Evolutionary conservation across 2,329 filamentous ascomycete species (phyloP).

Genomic region (Penicillium sp.): DNA sequence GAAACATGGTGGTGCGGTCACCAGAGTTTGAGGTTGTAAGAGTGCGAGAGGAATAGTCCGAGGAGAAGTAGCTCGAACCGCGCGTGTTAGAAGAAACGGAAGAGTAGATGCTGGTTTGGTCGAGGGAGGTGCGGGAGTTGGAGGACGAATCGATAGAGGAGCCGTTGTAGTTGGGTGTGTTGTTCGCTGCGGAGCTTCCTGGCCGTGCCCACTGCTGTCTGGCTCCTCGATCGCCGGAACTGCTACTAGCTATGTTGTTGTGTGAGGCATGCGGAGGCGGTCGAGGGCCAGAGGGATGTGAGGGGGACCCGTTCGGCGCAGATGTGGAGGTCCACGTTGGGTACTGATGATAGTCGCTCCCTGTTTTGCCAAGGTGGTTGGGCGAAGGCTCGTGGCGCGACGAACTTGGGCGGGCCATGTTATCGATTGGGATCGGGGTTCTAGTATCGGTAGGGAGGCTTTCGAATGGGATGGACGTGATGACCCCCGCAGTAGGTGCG

Average conservation of each 20-base stretch:
- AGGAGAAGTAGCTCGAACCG: constrained; percentile 54
- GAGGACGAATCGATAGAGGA: constrained; percentile 53
- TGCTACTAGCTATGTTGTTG: constrained; percentile 66
- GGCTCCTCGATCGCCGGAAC: constrained; percentile 63
- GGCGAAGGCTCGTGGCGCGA: constrained; percentile 69
- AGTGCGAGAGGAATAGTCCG: constrained; percentile 50
- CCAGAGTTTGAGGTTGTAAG: constrained; percentile 38
- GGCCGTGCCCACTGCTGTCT: constrained; percentile 72
- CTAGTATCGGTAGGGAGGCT: constrained; percentile 61
- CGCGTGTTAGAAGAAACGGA: constrained; percentile 57
- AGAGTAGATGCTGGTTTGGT: constrained; percentile 64
- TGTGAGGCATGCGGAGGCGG: constrained; percentile 54
- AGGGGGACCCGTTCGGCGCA: constrained; percentile 47
- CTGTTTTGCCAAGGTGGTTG: constrained; percentile 75
- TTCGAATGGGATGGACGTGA: constrained; percentile 86
- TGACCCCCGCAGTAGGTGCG: constrained; percentile 73
- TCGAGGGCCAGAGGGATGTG: constrained; percentile 59
- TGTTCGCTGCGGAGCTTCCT: constrained; percentile 54
- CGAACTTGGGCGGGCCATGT: constrained; percentile 62
- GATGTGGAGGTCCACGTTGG: constrained; percentile 63
- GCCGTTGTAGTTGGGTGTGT: constrained; percentile 54
- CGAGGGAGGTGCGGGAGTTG: constrained; percentile 56
- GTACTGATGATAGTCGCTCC: constrained; percentile 83
- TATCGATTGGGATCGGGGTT: constrained; percentile 69
- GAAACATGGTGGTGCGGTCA: constrained; percentile 32